Evolutionary conservation across 2,329 filamentous ascomycete species (phyloP).

Genomic region (Arthrobotrys pseudoclavata): DNA sequence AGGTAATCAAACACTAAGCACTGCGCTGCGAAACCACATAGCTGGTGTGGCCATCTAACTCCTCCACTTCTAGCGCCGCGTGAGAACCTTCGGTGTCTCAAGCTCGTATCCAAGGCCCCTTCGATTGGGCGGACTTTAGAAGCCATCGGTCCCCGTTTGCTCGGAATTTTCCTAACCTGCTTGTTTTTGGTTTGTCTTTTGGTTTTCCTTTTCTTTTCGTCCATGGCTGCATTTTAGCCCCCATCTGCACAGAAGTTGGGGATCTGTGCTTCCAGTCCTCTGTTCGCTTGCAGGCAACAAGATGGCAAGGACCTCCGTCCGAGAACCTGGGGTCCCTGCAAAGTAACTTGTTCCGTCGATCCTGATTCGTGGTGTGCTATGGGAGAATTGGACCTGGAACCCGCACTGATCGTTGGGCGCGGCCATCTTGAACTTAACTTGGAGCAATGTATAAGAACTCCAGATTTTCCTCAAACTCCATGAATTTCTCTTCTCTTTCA

Average conservation of each 20-base stretch:
- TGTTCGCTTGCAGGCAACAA: conserved; percentile 53
- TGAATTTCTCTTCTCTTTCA: conserved; percentile 33
- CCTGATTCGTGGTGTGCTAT: conserved; percentile 58
- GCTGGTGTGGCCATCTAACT: conserved; percentile 50
- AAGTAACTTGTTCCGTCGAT: conserved; percentile 45
- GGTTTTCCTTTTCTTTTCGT: conserved; percentile 27
- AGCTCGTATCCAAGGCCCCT: conserved; percentile 53
- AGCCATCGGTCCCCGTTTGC: conserved; percentile 47
- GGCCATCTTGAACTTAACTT: conserved; percentile 57
- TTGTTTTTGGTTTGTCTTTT: conserved; percentile 15
- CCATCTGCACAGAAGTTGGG: conserved; percentile 32
- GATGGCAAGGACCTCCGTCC: conserved; percentile 59
- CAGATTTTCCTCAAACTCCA: conserved; percentile 58
- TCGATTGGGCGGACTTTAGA: conserved; percentile 60
- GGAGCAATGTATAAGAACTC: conserved; percentile 60
- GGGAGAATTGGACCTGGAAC: conserved; percentile 59
- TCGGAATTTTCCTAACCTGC: conserved; percentile 57
- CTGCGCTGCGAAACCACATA: conserved; percentile 31
- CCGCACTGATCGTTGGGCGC: conserved; percentile 49
- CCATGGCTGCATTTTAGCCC: conserved; percentile 46
- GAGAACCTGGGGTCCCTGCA: conserved; percentile 59
- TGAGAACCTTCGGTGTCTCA: conserved; percentile 43
- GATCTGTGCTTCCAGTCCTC: conserved; percentile 37
- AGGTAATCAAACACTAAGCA: conserved; percentile 20
- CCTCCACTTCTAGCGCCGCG: conserved; percentile 36